These are phyloP conservation scores for Sarocladiaceae sp. DNA, from an alignment of 2,329 filamentous ascomycete species.

Conservation along the genomic window DNA sequence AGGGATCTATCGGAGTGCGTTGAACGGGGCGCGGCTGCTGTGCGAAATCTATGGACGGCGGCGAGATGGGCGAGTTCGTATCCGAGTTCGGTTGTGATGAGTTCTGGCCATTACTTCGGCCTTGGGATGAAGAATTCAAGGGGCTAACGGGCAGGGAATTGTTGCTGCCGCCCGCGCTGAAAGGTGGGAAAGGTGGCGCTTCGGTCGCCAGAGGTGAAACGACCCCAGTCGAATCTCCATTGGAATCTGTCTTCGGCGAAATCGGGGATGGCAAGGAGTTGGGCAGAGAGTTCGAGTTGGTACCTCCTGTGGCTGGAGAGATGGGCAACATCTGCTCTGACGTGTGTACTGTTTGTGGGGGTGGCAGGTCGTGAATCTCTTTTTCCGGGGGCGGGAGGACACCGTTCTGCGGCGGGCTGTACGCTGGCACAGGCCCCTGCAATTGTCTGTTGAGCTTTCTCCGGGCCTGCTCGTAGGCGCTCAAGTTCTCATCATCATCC, in stretches of 20 bases:
- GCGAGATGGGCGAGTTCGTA: slow-evolving; percentile 11
- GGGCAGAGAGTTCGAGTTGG: slow-evolving; percentile 2
- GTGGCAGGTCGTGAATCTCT: slow-evolving; percentile 2
- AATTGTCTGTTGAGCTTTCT: slow-evolving; percentile 46
- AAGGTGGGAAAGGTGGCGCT: not conserved
- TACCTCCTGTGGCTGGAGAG: not conserved
- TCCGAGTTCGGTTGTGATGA: slow-evolving; percentile 22
- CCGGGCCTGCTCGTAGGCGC: slow-evolving; percentile 44
- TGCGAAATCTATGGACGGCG: slow-evolving; percentile 17
- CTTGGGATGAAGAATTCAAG: not conserved
- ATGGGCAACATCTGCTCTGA: not conserved
- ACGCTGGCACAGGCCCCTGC: slow-evolving; percentile 42
- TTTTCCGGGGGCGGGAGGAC: slow-evolving; percentile 24
- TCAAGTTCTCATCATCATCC: slow-evolving; percentile 32
- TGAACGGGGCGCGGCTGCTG: slow-evolving; percentile 26
- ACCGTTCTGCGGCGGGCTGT: slow-evolving; percentile 33
- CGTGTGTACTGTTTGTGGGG: not conserved
- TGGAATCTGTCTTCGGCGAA: not conserved
- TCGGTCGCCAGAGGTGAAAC: not conserved
- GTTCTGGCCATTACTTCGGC: slow-evolving; percentile 15
- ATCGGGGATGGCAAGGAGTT: slow-evolving; percentile 8
- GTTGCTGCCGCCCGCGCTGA: not conserved
- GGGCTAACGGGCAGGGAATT: not conserved
- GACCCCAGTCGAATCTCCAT: not conserved
- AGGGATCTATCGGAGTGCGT: slow-evolving; percentile 44